These are phyloP conservation scores for Epichloe baconii DNA, from an alignment of 2,329 filamentous ascomycete species.

Conservation along the genomic window DNA sequence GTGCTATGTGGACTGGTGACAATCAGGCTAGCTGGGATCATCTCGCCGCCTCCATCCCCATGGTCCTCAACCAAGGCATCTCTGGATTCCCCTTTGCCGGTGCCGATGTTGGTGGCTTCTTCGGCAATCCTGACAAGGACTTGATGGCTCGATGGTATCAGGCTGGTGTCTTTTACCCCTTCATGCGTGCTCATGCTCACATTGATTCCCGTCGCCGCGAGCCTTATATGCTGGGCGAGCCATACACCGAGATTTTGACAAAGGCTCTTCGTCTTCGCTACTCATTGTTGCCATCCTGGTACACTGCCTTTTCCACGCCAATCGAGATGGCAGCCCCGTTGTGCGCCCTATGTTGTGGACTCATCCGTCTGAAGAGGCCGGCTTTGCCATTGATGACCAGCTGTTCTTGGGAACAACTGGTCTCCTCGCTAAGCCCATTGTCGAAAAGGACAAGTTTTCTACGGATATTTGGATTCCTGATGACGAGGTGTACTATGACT, in stretches of 20 bases:
- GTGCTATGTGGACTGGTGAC: conserved; percentile 98
- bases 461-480: conserved; percentile 82
- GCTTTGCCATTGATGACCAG: conserved; percentile 86
- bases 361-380: conserved; percentile 71
- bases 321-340: conserved; percentile 71
- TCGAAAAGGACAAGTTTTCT: conserved; percentile 58
- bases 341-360: conserved; percentile 88
- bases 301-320: conserved; percentile 91
- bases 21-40: conserved; percentile 92
- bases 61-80: conserved; percentile 87
- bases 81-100: conserved; percentile 88
- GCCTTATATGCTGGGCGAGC: conserved; percentile 76
- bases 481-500: conserved; percentile 84
- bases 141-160: conserved; percentile 93
- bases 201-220: conserved; percentile 92
- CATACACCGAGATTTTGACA: conserved; percentile 75
- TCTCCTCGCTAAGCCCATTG: conserved; percentile 83
- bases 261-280: conserved; percentile 82
- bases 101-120: conserved; percentile 95
- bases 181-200: conserved; percentile 94
- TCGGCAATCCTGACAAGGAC: conserved; percentile 89
- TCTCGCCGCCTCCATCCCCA: conserved; percentile 77
- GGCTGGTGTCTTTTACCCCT: conserved; percentile 90
- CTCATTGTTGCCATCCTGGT: conserved; percentile 82
- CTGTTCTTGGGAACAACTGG: conserved; percentile 83